Evolutionary conservation across 495 filamentous ascomycete genomes (phyloP).

Genomic region (Lasiosphaeria ovina): DNA sequence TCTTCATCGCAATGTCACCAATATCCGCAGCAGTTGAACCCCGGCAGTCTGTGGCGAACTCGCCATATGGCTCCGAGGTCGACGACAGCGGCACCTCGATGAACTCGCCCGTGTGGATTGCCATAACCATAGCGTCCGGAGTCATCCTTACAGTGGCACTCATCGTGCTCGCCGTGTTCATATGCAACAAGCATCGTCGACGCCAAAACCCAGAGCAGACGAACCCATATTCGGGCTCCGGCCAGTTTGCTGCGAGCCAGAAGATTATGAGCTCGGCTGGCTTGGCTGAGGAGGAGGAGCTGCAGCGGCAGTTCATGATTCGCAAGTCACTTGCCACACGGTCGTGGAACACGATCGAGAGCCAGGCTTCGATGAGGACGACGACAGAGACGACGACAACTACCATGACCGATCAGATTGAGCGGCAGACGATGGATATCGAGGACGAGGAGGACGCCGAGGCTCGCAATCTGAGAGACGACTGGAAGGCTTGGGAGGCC

Average conservation of each 20-base stretch:
- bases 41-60: background rate
- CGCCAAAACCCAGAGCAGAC: conserved; percentile 13
- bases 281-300: conserved; percentile 33
- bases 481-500: conserved; percentile 36
- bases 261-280: conserved; percentile 28
- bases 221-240: conserved; percentile 20
- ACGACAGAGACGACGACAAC: background rate
- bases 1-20: too few species aligned
- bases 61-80: background rate
- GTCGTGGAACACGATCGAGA: conserved; percentile 22
- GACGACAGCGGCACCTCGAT: background rate
- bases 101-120: conserved; percentile 29
- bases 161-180: conserved; percentile 23
- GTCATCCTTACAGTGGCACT: conserved; percentile 28
- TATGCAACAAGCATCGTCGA: conserved; percentile 26
- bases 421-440: conserved; percentile 16
- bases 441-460: conserved; percentile 22
- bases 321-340: conserved; percentile 47
- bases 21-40: background rate
- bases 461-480: conserved; percentile 22
- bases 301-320: conserved; percentile 43
- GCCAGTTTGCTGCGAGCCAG: conserved; percentile 21
- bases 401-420: conserved; percentile 9
- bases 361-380: conserved; percentile 9
- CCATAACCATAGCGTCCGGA: conserved; percentile 26